Percentiles rank a stretch among this genome's conserved stretches.
Conservation (phyloP, 306 rosid genomes). For the Dryas octopetala region DNA sequence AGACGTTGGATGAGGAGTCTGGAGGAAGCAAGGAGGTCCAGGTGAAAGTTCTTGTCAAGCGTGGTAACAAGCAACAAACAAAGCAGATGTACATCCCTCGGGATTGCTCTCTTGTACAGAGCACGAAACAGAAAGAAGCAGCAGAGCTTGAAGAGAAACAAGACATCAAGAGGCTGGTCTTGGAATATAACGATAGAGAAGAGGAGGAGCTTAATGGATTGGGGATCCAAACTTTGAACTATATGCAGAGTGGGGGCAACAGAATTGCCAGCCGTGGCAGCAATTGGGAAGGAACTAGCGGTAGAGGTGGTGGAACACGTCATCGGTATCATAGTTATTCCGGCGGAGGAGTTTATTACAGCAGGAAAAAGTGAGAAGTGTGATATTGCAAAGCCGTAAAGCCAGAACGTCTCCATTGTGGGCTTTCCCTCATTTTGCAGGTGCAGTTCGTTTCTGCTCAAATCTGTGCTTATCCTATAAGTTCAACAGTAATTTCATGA, state of each 20-base stretch:
- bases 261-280: constrained; percentile 59
- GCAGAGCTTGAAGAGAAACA: constrained; percentile 99
- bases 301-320: constrained; percentile 68
- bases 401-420: neutral
- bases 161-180: constrained; percentile 90
- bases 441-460: neutral
- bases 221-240: constrained; percentile 71
- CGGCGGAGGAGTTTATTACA: constrained; percentile 60
- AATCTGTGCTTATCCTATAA: neutral
- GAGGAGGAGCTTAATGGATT: constrained; percentile 95
- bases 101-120: constrained; percentile 85
- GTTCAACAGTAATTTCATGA: neutral
- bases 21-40: constrained; percentile 77
- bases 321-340: constrained; percentile 69
- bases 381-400: neutral
- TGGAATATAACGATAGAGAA: constrained; percentile 96
- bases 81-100: constrained; percentile 94
- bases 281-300: constrained; percentile 60
- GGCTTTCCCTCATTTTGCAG: neutral
- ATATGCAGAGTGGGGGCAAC: constrained; percentile 63
- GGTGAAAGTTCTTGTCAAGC: constrained; percentile 98
- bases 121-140: constrained; percentile 98
- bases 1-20: constrained; percentile 71
- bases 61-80: constrained; percentile 97
- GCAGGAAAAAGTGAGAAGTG: constrained; percentile 60